phyloP scores from a whole-genome alignment of 2,329 filamentous ascomycete species.

The Sordariomycetes sp. region DNA sequence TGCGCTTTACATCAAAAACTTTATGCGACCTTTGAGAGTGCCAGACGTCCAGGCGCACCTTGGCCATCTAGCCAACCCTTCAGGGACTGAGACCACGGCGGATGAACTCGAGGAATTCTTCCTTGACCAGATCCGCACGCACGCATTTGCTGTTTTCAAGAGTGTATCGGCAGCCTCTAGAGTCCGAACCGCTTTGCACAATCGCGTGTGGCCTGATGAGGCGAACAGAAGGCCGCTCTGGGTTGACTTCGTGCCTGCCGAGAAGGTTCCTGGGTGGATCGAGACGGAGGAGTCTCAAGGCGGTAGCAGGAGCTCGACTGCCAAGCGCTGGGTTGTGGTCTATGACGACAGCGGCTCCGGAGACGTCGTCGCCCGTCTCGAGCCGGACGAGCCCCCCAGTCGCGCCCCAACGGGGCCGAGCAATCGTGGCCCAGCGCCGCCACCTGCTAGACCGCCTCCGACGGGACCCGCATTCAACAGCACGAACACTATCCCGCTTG shows the following conservation, averaged over 20 bases:
- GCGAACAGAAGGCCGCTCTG: constrained; percentile 72
- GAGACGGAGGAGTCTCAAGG: constrained; percentile 46
- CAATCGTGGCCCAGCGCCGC: constrained; percentile 9
- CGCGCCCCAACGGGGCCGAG: constrained; percentile 3
- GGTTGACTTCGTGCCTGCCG: constrained; percentile 80
- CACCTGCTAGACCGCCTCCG: constrained; percentile 9
- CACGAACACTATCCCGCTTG: constrained; percentile 23
- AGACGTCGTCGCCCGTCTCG: constrained; percentile 42
- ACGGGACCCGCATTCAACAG: constrained; percentile 10
- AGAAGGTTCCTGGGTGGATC: constrained; percentile 65
- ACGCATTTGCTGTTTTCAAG: constrained; percentile 70
- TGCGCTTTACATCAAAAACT: constrained; percentile 78
- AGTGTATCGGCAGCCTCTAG: constrained; percentile 61
- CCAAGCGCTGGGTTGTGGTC: constrained; percentile 57
- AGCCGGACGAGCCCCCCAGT: constrained; percentile 10
- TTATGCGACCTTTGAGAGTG: constrained; percentile 76
- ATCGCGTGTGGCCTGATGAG: constrained; percentile 77
- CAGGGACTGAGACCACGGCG: constrained; percentile 32
- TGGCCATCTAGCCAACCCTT: constrained; percentile 52
- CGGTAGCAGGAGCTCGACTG: constrained; percentile 26
- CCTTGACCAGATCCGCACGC: constrained; percentile 76
- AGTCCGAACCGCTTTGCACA: constrained; percentile 67
- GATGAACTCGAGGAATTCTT: constrained; percentile 58
- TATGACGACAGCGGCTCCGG: constrained; percentile 52
- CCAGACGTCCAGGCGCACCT: constrained; percentile 59